Conservation (phyloP, 116 monocot genomes). For the Phalaenopsis hybrid region DNA sequence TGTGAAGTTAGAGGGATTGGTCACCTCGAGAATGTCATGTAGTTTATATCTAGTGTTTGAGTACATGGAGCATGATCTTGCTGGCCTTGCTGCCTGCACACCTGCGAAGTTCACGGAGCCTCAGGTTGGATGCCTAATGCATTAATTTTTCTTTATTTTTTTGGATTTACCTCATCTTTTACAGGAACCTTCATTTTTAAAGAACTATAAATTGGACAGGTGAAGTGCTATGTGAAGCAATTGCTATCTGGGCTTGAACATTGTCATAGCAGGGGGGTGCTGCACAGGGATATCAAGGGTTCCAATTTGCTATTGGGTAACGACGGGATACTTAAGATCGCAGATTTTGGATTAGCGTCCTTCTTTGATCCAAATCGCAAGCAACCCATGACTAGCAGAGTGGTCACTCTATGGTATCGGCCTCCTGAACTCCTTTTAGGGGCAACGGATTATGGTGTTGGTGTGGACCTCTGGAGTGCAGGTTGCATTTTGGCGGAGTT, state of each 20-base stretch:
- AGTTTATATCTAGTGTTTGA: conserved; percentile 24
- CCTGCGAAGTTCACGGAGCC: conserved; percentile 17
- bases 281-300: conserved; percentile 17
- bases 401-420: conserved; percentile 14
- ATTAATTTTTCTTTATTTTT: not conserved
- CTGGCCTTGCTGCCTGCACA: conserved; percentile 20
- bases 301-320: conserved; percentile 16
- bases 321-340: conserved; percentile 13
- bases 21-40: conserved; percentile 20
- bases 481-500: conserved; percentile 11
- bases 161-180: not conserved
- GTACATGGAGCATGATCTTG: conserved; percentile 26
- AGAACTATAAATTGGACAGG: conserved; percentile 8
- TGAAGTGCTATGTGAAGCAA: conserved; percentile 22
- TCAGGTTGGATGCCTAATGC: conserved; percentile 12
- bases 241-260: conserved; percentile 18
- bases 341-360: conserved; percentile 16
- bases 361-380: conserved; percentile 19
- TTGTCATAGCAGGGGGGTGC: conserved; percentile 14
- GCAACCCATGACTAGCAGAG: conserved; percentile 16
- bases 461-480: conserved; percentile 13
- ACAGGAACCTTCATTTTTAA: not conserved
- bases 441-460: conserved; percentile 16
- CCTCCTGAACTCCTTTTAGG: conserved; percentile 13
- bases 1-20: conserved; percentile 23